Base-by-base conservation (phyloP, 352 stramenopile genomes). In the Aphanomyces stellatus region DNA sequence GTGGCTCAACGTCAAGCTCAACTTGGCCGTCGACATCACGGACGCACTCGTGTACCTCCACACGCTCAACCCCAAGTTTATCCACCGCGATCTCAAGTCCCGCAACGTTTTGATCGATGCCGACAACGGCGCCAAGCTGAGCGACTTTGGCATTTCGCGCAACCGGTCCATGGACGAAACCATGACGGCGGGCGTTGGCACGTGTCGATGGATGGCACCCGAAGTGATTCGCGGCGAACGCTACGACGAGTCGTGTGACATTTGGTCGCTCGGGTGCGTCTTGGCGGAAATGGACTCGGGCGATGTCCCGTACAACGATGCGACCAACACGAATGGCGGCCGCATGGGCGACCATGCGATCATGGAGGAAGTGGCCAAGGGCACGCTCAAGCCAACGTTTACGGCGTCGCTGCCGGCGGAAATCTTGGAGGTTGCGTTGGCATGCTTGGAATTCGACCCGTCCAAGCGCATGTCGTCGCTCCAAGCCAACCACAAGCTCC, bases 41-140 rank as follows among this genome's bases (percentile, higher is more conserved):
- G 80, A 89, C 49, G 80, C 78, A 25, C 72, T 91, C 41, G 81
- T 87, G 63, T 88, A 89, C 69, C 57, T 91, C 61, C 83, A 91
- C 75, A 80, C 81, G 42, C 56, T 87, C 15, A 86, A 83, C 67
- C 76, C 78, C 25, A 83, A 85, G 71, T 68, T 86, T 10, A 82
- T 86, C 41, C 79, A 88, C 59, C 78, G 81, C 40, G 79, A 90
- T 51, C 66, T 90, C 35, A 25, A 63, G 72, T 86, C 79, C 30
- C 77, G 78, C 31, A 90, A 88, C 62, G 71, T 90, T 24, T 66
- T 88, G 30, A 85, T 90, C 30, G 80, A 88, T 51, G 74, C 76
- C 11, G 72, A 84, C 57, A 79, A 55, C 8, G 77, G 78, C 0
- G 80, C 80, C 22, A 90, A 90, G 71, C 67, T 90, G 30, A 85